Evolutionary conservation across 2,329 filamentous ascomycete genomes (phyloP).

Genomic region (Teratosphaeria destructans): DNA sequence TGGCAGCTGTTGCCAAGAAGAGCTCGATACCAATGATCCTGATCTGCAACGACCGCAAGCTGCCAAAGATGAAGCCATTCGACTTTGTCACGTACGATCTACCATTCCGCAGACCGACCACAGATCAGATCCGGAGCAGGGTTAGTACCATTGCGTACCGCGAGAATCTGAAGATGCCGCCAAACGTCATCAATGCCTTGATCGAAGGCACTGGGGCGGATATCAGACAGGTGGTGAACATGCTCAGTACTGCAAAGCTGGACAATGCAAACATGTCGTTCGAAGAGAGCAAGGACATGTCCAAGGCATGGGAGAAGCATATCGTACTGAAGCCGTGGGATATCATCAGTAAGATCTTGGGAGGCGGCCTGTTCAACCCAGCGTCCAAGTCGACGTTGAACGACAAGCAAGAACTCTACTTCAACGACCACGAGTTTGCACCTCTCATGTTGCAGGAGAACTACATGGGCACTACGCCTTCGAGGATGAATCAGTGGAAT

Average conservation of each 20-base stretch:
- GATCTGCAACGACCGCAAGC: conserved; percentile 88
- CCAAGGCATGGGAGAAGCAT: conserved; percentile 97
- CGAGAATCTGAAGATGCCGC: conserved; percentile 77
- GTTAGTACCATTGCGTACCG: conserved; percentile 93
- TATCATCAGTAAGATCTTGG: conserved; percentile 87
- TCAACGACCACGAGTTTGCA: conserved; percentile 98
- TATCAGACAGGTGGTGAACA: conserved; percentile 97
- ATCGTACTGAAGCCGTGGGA: conserved; percentile 96
- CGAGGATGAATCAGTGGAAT: conserved; percentile 50
- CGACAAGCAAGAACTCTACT: conserved; percentile 97
- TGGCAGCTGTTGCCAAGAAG: conserved; percentile 92
- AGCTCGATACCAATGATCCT: conserved; percentile 89
- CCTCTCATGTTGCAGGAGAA: conserved; percentile 98
- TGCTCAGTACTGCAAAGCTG: conserved; percentile 88
- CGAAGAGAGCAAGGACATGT: conserved; percentile 84
- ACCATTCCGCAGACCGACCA: conserved; percentile 77
- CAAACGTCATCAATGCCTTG: conserved; percentile 76
- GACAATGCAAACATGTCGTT: conserved; percentile 72
- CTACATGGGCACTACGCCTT: conserved; percentile 75
- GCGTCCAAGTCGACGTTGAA: conserved; percentile 81
- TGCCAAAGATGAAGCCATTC: conserved; percentile 98
- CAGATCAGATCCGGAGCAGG: conserved; percentile 80
- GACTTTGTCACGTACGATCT: conserved; percentile 77
- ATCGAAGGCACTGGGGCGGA: conserved; percentile 94
- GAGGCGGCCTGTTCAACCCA: conserved; percentile 71